Percentiles rank a stretch among this genome's conserved stretches.
phyloP scores from a whole-genome alignment of 495 filamentous ascomycete genomes.

The Clohesyomyces aquaticus region DNA sequence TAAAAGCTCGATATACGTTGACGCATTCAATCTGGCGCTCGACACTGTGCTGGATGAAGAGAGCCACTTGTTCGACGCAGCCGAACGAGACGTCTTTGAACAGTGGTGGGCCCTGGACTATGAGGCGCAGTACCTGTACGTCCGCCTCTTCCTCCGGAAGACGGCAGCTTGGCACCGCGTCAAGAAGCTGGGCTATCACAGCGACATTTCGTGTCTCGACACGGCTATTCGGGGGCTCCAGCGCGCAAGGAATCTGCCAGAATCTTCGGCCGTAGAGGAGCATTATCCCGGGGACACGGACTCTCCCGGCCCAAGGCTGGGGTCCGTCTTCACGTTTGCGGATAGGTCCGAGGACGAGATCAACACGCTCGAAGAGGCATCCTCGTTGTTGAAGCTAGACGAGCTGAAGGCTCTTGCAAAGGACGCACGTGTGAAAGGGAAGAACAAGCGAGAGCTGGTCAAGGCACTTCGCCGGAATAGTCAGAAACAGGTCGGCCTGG shows the following conservation, averaged over 20 bases:
- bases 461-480: constrained; percentile 71
- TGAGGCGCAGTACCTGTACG: constrained; percentile 94
- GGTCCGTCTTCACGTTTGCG: constrained; percentile 70
- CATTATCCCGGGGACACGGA: constrained; percentile 55
- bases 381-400: constrained; percentile 76
- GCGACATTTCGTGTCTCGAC: constrained; percentile 76
- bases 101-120: constrained; percentile 76
- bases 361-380: constrained; percentile 81
- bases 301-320: constrained; percentile 53
- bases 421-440: constrained; percentile 83
- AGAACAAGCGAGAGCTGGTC: constrained; percentile 83
- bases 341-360: constrained; percentile 74
- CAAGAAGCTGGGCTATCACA: constrained; percentile 72
- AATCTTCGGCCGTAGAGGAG: constrained; percentile 45
- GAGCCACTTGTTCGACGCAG: constrained; percentile 79
- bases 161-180: constrained; percentile 93
- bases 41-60: constrained; percentile 91
- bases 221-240: constrained; percentile 66
- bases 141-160: constrained; percentile 91
- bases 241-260: constrained; percentile 51
- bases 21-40: constrained; percentile 93
- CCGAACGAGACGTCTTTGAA: constrained; percentile 76
- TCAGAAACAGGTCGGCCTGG: constrained; percentile 70
- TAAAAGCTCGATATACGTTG: constrained; percentile 90
- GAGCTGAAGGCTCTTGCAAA: constrained; percentile 86